These are phyloP conservation scores for Xylaria sp. DNA, from an alignment of 2,329 filamentous ascomycete genomes.

Conservation along the genomic window DNA sequence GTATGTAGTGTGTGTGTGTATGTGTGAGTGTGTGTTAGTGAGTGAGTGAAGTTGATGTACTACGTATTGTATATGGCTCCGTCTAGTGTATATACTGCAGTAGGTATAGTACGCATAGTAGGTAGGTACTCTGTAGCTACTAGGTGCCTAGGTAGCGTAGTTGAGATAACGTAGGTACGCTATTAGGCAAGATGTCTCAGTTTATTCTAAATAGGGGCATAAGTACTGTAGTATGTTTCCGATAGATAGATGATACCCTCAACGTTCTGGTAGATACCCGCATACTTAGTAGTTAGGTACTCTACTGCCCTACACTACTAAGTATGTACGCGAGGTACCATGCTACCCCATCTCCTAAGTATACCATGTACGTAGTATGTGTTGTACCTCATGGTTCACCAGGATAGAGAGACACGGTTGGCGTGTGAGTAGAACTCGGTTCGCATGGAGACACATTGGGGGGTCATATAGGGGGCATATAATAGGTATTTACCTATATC, in stretches of 20 bases:
- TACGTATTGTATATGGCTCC: too few species aligned
- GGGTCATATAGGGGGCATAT: background rate
- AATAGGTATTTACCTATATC: too few species aligned
- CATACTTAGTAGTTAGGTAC: too few species aligned
- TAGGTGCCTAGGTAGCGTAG: background rate
- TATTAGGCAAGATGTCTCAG: background rate
- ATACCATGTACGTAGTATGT: background rate
- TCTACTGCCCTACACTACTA: too few species aligned
- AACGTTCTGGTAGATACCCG: too few species aligned
- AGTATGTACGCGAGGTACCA: too few species aligned
- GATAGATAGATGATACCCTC: slow-evolving; percentile 13
- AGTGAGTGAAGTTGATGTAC: too few species aligned
- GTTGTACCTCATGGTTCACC: slow-evolving; percentile 1
- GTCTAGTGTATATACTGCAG: too few species aligned
- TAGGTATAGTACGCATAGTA: too few species aligned
- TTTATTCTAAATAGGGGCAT: background rate
- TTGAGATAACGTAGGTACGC: too few species aligned
- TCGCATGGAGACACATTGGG: background rate
- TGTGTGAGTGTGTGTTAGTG: too few species aligned
- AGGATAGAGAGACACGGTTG: slow-evolving; percentile 17
- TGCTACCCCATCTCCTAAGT: background rate
- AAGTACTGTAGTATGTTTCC: slow-evolving; percentile 15
- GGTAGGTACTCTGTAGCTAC: too few species aligned
- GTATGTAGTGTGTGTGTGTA: background rate
- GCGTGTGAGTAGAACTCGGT: slow-evolving; percentile 6